These are phyloP conservation scores for Psilocybe cubensis DNA, from an alignment of 768 basidiomycete genomes.

Conservation along the genomic window DNA sequence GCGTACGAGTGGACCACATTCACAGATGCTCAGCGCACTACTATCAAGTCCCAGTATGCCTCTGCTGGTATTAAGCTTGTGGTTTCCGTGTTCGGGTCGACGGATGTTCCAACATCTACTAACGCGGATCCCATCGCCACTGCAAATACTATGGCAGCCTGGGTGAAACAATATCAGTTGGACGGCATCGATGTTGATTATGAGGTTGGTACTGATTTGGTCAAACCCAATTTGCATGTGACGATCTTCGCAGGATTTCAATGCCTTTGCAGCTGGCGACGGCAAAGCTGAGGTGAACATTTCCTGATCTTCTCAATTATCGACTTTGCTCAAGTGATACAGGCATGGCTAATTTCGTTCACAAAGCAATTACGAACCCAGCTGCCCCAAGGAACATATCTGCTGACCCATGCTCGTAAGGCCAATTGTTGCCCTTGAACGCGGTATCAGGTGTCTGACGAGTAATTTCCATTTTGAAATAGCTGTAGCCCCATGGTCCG, in stretches of 20 bases:
- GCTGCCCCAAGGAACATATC: conserved; percentile 52
- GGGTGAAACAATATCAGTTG: conserved; percentile 60
- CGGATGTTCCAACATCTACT: conserved; percentile 56
- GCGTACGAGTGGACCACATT: conserved; percentile 58
- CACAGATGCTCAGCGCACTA: conserved; percentile 45
- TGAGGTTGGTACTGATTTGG: conserved; percentile 40
- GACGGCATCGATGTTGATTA: conserved; percentile 82
- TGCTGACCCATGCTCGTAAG: conserved; percentile 61
- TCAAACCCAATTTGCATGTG: not conserved
- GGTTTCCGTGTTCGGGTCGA: conserved; percentile 67
- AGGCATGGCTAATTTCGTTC: conserved; percentile 58
- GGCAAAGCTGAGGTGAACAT: conserved; percentile 53
- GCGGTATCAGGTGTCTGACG: conserved; percentile 8
- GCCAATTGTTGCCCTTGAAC: conserved; percentile 1
- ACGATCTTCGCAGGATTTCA: conserved; percentile 52
- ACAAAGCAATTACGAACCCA: conserved; percentile 51
- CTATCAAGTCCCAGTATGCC: conserved; percentile 54
- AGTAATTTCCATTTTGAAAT: not conserved
- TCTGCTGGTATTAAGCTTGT: conserved; percentile 61
- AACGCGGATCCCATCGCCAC: conserved; percentile 63
- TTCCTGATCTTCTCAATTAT: not conserved
- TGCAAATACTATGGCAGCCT: conserved; percentile 68
- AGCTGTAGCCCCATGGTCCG: conserved; percentile 55
- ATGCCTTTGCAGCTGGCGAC: conserved; percentile 54
- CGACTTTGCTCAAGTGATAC: not conserved